Evolutionary conservation across 73 alveolate genomes (phyloP), one percentile per base, ranked within the genome.

Genomic region (Stentor roeselii): DNA sequence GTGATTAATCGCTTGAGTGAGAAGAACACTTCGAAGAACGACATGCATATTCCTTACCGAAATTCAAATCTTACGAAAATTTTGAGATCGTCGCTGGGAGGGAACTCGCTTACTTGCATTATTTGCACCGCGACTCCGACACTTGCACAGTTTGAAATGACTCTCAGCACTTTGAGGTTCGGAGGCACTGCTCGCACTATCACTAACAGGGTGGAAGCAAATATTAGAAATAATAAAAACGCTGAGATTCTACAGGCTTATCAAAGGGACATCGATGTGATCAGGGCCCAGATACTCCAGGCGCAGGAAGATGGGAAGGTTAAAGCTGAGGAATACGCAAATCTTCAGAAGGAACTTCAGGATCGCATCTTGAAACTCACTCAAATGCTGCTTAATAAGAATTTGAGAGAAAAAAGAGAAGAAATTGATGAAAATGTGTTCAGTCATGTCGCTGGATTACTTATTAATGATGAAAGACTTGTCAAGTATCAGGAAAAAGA

Each of bases 161-260:
- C 94, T 60, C 35, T 90, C 42, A 87, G 94, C 76, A 94, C 99
- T 27, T 78, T 95, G 60, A 82, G 99, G 75, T 95, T 95, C 83
- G 99, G 99, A 4, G 93, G 90, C 59, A 96, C 96, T 75, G 99
- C 99, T 0, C 95, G 92, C 88, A 93, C 92, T 89, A 96, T 97
- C 75, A 92, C 97, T 86, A 97, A 97, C 84, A 95, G 92, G 85
- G 96, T 93, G 0, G 88, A 82, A 3, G 95, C 95, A 27, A 91
- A 91, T 85, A 88, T 91, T 11, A 76, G 59, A 36, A 75, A 83
- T 1, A 75, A 42, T 60, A 92, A 84, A 39, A 39, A 30, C n/a
- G 84, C 84, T 76, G 84, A 76, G 39, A 32, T 76, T n/a, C 27
- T 76, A 21, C 60, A 76, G n/a, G 84, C 84, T 37, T 76, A 39